These are phyloP conservation scores for Metschnikowia amazonensis DNA, from an alignment of 805 yeast genomes.

Conservation along the genomic window DNA sequence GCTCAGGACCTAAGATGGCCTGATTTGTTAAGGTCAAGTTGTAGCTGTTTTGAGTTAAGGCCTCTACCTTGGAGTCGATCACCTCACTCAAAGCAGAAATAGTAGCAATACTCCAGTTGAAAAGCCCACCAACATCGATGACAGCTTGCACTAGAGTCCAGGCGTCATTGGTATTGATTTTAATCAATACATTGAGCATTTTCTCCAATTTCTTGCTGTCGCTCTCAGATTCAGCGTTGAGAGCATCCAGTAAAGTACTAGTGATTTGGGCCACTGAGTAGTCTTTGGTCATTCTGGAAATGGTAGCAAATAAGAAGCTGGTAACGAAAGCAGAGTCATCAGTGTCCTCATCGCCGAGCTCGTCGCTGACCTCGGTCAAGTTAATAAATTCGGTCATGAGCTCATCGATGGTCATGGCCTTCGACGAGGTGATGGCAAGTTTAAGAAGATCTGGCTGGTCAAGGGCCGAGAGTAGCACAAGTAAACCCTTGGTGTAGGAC, in stretches of 20 bases:
- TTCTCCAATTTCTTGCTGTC: conserved; percentile 34
- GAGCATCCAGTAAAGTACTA: conserved; percentile 37
- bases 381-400: conserved; percentile 56
- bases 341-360: conserved; percentile 8
- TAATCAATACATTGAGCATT: conserved; percentile 28
- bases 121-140: conserved; percentile 70
- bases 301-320: conserved; percentile 20
- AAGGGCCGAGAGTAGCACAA: conserved; percentile 41
- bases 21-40: conserved; percentile 47
- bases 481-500: conserved; percentile 49
- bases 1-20: conserved; percentile 29
- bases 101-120: conserved; percentile 56
- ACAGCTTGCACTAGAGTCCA: conserved; percentile 61
- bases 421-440: conserved; percentile 79
- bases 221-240: conserved; percentile 25
- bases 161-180: conserved; percentile 46
- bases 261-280: conserved; percentile 60
- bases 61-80: conserved; percentile 46
- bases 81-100: conserved; percentile 42
- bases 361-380: conserved; percentile 24
- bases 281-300: conserved; percentile 63
- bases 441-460: conserved; percentile 63
- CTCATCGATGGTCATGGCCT: conserved; percentile 61
- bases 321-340: conserved; percentile 16
- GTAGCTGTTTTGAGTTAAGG: conserved; percentile 40